A percentile compares a stretch with the other conserved stretches of the same genome.
These are phyloP conservation scores for Tuber microsphaerosporum DNA, from an alignment of 495 filamentous ascomycete species.

Conservation along the genomic window DNA sequence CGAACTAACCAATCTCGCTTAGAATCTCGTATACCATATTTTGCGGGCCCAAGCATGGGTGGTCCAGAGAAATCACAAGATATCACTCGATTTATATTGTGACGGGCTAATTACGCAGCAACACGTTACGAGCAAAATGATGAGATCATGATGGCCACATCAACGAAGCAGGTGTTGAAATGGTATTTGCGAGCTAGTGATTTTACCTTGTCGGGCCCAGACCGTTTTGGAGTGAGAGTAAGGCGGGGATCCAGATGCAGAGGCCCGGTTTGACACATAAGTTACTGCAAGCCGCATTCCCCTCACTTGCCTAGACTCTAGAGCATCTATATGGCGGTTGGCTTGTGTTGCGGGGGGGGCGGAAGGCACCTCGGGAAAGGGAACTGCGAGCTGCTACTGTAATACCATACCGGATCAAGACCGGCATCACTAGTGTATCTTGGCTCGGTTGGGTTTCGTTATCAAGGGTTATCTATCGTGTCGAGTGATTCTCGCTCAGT, in stretches of 20 bases:
- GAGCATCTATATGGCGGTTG: not conserved
- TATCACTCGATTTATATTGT: slow-evolving; percentile 1
- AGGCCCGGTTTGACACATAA: not conserved
- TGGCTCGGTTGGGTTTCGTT: not conserved
- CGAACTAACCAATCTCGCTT: not conserved
- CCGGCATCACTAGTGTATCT: not conserved
- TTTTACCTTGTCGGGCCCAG: not conserved
- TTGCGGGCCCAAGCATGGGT: not conserved
- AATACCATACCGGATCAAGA: not conserved
- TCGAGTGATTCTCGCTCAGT: not conserved
- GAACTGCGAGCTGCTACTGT: not conserved
- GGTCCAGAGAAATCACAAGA: not conserved
- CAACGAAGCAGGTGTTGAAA: not conserved
- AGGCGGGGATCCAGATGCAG: not conserved
- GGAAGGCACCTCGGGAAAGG: not conserved
- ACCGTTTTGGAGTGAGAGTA: not conserved
- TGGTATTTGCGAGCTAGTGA: not conserved
- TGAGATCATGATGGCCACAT: not conserved
- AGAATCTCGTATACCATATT: not conserved
- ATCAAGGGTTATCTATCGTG: not conserved
- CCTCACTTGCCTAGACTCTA: not conserved
- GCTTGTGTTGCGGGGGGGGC: not conserved
- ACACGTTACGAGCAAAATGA: not conserved
- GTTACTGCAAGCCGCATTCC: not conserved
- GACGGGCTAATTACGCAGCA: not conserved